phyloP scores from a whole-genome alignment of 2,329 filamentous ascomycete species.

The Triangularia verruculosa region DNA sequence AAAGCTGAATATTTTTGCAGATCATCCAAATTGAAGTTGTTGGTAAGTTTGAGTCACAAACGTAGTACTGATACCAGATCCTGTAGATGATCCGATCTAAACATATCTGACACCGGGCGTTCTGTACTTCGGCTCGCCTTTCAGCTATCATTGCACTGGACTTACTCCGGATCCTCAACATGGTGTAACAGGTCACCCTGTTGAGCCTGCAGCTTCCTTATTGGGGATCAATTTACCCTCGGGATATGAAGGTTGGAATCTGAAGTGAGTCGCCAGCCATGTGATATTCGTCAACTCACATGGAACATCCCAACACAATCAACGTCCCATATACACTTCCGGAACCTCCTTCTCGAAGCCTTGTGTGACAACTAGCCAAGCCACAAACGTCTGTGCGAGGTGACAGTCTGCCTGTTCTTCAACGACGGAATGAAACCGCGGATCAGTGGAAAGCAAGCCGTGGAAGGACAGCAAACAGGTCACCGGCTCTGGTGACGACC shows the following conservation, averaged over 20 bases:
- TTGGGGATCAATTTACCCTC: not conserved
- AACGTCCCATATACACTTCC: not conserved
- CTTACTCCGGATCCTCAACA: not conserved
- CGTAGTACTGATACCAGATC: not conserved
- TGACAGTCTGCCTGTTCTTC: not conserved
- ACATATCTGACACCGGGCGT: not conserved
- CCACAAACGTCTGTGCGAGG: not conserved
- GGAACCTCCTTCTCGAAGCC: slow-evolving; percentile 4
- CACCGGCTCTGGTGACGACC: not conserved
- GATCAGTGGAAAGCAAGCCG: not conserved
- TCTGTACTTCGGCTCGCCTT: no score
- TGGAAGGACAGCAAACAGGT: not conserved
- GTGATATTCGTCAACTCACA: not conserved
- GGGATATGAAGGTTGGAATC: not conserved
- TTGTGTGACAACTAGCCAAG: slow-evolving; percentile 1
- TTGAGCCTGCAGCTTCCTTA: not conserved
- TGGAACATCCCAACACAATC: not conserved
- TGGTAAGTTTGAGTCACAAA: not conserved
- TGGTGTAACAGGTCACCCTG: not conserved
- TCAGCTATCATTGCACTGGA: not conserved
- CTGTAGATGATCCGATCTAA: not conserved
- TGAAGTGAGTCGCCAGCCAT: not conserved
- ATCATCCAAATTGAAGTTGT: slow-evolving; percentile 15
- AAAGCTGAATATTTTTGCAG: slow-evolving; percentile 7
- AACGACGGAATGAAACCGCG: not conserved